Conservation (phyloP, 2,329 filamentous ascomycete species). For the Ceratocystis huliohia region DNA sequence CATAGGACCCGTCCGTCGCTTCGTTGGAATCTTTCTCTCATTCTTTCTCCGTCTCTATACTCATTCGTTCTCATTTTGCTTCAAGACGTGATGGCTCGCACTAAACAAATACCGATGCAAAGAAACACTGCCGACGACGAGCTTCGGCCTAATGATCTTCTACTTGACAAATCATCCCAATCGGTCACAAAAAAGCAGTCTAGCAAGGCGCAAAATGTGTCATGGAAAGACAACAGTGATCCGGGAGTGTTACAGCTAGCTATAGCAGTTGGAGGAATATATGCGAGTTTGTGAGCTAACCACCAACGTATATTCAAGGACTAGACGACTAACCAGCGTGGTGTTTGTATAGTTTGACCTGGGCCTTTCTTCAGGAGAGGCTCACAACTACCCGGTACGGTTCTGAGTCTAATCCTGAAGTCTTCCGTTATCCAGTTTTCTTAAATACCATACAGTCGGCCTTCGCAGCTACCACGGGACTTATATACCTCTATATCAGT, state of each 20-base stretch:
- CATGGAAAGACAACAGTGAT: conserved; percentile 28
- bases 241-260: conserved; percentile 62
- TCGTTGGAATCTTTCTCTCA: conserved; percentile 18
- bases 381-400: conserved; percentile 88
- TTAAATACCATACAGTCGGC: conserved; percentile 91
- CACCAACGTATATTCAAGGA: neutral
- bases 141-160: conserved; percentile 32
- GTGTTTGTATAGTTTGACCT: conserved; percentile 58
- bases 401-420: conserved; percentile 48
- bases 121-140: conserved; percentile 52
- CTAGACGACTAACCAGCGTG: neutral
- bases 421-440: conserved; percentile 88
- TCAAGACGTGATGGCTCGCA: conserved; percentile 49
- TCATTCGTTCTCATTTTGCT: too few relatives aligned
- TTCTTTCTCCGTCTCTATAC: conserved; percentile 1
- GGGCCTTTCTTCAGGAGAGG: conserved; percentile 93
- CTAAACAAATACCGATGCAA: conserved; percentile 55
- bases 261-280: conserved; percentile 87
- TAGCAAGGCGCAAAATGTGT: conserved; percentile 23
- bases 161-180: conserved; percentile 14
- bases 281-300: conserved; percentile 73
- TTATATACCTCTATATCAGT: conserved; percentile 61
- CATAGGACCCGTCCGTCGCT: conserved; percentile 21
- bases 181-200: neutral
- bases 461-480: conserved; percentile 73